These are phyloP conservation scores for Cunninghamia lanceolata DNA, from an alignment of 75 land plant species.

Conservation along the genomic window DNA sequence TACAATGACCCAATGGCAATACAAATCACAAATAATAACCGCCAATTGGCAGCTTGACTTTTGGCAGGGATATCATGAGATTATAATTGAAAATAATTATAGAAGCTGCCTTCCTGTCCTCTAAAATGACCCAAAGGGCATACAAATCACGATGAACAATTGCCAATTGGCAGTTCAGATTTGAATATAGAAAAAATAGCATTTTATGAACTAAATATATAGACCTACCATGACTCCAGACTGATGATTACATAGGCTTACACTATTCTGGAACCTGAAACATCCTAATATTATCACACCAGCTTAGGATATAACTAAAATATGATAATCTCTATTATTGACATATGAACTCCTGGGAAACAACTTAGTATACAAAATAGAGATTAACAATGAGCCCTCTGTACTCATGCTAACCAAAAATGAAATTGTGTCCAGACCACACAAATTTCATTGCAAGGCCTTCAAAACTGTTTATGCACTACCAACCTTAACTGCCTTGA, in stretches of 20 bases:
- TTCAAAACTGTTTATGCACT: background rate
- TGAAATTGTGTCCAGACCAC: background rate
- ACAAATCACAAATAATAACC: constrained; percentile 4
- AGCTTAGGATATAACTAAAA: constrained; percentile 1
- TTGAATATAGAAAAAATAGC: constrained; percentile 6
- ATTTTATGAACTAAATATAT: background rate
- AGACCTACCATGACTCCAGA: constrained; percentile 3
- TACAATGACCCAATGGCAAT: background rate
- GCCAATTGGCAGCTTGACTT: constrained; percentile 13
- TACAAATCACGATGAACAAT: constrained; percentile 1
- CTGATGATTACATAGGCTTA: background rate
- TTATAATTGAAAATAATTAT: background rate
- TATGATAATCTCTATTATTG: background rate
- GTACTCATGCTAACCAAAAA: constrained; percentile 8
- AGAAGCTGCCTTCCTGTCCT: background rate
- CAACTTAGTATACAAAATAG: constrained; percentile 12
- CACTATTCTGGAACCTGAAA: background rate
- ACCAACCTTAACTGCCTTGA: background rate
- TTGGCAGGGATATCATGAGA: background rate
- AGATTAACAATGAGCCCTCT: constrained; percentile 1
- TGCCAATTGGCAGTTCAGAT: constrained; percentile 4
- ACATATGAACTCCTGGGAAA: constrained; percentile 5
- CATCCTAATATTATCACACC: constrained; percentile 5
- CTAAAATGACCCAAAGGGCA: constrained; percentile 1
- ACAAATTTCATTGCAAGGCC: constrained; percentile 1